Conservation (phyloP, 495 filamentous ascomycete genomes). For the Penicillium herquei region DNA sequence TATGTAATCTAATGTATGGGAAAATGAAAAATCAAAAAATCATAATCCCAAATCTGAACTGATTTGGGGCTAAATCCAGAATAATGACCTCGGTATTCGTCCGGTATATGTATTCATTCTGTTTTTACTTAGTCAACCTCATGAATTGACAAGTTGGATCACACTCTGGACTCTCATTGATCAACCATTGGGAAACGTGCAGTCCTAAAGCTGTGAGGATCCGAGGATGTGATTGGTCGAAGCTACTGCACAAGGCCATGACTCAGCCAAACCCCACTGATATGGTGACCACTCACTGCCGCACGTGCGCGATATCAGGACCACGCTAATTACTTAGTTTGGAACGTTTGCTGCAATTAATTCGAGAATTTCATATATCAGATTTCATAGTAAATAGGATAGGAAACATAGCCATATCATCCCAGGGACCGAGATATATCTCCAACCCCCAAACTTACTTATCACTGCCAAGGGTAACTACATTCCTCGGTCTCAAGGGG, state of each 20-base stretch:
- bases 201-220: neutral
- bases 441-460: too few relatives aligned
- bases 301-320: slow-evolving; percentile 5
- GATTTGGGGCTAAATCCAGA: too few relatives aligned
- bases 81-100: too few relatives aligned
- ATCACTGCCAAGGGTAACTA: neutral
- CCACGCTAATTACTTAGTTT: neutral
- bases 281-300: slow-evolving; percentile 5
- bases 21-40: too few relatives aligned
- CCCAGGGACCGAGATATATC: neutral
- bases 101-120: too few relatives aligned
- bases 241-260: slow-evolving; percentile 1
- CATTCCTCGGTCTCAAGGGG: neutral
- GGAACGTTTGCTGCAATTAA: neutral
- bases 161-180: too few relatives aligned
- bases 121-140: too few relatives aligned
- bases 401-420: too few relatives aligned
- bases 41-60: too few relatives aligned
- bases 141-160: too few relatives aligned
- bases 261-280: slow-evolving; percentile 6
- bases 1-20: neutral
- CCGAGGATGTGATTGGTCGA: neutral
- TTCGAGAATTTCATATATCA: neutral
- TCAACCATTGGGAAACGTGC: slow-evolving; percentile 3
- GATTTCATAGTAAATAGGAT: neutral